Evolutionary conservation across 2,329 filamentous ascomycete genomes (phyloP).

Genomic region (Fusarium oxysporum): DNA sequence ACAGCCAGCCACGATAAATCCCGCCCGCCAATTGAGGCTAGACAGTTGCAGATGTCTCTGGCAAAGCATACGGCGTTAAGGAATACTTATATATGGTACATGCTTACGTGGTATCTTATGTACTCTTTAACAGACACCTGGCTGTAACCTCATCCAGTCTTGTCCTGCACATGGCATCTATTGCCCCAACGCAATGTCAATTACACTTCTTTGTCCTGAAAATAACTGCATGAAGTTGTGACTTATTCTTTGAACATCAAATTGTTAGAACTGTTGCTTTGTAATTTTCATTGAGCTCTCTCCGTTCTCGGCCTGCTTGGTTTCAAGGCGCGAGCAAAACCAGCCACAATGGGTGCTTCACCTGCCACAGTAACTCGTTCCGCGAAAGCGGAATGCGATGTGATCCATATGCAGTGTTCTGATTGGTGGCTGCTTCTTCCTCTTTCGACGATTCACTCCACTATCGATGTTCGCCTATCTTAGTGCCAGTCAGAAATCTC

Average conservation of each 20-base stretch:
- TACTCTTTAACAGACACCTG: not conserved
- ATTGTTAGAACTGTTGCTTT: not conserved
- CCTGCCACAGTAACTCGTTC: not conserved
- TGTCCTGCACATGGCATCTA: accelerated
- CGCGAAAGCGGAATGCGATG: not conserved
- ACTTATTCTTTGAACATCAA: accelerated
- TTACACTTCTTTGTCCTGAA: accelerated
- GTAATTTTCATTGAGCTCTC: not conserved
- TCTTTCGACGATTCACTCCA: accelerated
- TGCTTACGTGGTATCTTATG: accelerated
- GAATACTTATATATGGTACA: too few relatives aligned
- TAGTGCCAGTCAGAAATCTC: not conserved
- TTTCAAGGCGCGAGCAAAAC: not conserved
- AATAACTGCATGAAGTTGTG: accelerated
- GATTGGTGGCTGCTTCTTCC: not conserved
- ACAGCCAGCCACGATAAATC: not conserved
- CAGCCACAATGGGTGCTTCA: not conserved
- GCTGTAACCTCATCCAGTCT: accelerated
- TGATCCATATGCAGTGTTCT: accelerated
- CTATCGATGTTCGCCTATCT: not conserved
- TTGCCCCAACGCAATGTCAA: accelerated
- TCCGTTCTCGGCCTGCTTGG: not conserved
- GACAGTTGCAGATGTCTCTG: not conserved
- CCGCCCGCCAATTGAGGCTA: not conserved
- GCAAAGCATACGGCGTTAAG: too few relatives aligned